Percentiles rank a stretch among this genome's conserved stretches.
phyloP scores from a whole-genome alignment of 2,329 filamentous ascomycete genomes.

The Stachybotrys chartarum region DNA sequence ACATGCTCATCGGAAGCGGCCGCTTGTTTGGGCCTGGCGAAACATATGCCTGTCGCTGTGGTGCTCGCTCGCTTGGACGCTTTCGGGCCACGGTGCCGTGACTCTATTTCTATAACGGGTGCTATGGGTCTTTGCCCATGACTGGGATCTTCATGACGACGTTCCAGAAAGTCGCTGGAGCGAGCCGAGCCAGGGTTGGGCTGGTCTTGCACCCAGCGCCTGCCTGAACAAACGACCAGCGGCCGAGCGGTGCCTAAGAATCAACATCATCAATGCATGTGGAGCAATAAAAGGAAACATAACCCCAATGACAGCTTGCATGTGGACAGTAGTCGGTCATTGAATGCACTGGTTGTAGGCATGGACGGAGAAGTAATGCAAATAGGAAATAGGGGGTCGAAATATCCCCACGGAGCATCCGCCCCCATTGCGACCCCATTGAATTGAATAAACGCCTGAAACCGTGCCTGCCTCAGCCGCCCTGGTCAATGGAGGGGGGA shows the following conservation, averaged over 20 bases:
- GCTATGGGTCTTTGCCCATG: not conserved
- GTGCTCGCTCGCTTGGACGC: not conserved
- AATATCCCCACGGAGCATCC: too few species aligned
- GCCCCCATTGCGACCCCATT: not conserved
- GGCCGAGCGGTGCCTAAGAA: not conserved
- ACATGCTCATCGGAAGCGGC: too few species aligned
- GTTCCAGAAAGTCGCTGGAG: constrained; percentile 1
- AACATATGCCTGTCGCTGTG: too few species aligned
- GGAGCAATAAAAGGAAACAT: too few species aligned
- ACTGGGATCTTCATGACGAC: not conserved
- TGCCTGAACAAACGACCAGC: not conserved
- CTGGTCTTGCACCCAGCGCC: not conserved
- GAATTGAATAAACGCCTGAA: not conserved
- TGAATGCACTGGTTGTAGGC: too few species aligned
- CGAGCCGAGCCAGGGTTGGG: not conserved
- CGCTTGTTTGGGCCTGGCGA: too few species aligned
- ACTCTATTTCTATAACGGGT: not conserved
- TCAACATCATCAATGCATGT: not conserved
- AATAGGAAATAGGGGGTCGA: too few species aligned
- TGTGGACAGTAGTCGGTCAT: too few species aligned
- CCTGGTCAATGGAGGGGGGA: constrained; percentile 19
- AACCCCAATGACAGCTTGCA: too few species aligned
- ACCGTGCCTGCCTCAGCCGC: constrained; percentile 16
- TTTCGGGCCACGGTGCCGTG: too few species aligned
- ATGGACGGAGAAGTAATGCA: too few species aligned